Evolutionary conservation across 2,329 filamentous ascomycete species (phyloP).

Genomic region (Xylaria arbuscula): DNA sequence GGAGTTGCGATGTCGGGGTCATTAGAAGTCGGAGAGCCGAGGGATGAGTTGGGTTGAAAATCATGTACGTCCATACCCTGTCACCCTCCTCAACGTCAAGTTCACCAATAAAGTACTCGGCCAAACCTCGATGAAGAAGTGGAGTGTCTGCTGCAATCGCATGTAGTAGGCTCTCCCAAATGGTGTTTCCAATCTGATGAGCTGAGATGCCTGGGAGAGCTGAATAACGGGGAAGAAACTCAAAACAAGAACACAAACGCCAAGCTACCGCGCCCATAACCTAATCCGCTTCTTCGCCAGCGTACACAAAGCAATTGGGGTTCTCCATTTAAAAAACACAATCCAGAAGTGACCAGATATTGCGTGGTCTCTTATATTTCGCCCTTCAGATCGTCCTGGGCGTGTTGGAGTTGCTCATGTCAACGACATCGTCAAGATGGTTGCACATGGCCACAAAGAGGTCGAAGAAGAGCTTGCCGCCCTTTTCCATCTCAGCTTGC

Average conservation of each 20-base stretch:
- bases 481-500: conserved; percentile 98
- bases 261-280: conserved; percentile 43
- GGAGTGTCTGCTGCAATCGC: conserved; percentile 54
- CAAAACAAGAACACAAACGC: conserved; percentile 50
- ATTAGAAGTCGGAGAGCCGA: conserved; percentile 48
- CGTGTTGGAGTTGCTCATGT: conserved; percentile 76
- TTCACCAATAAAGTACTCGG: conserved; percentile 58
- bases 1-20: conserved; percentile 47
- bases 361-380: conserved; percentile 22
- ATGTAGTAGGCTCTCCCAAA: conserved; percentile 58
- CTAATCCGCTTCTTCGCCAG: conserved; percentile 44
- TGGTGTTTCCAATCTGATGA: conserved; percentile 65
- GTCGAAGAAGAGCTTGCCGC: conserved; percentile 96
- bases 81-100: conserved; percentile 49
- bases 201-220: conserved; percentile 48
- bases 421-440: conserved; percentile 95
- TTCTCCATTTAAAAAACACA: conserved; percentile 41
- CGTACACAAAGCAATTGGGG: conserved; percentile 27
- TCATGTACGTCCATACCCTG: conserved; percentile 53
- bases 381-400: conserved; percentile 66
- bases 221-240: conserved; percentile 55
- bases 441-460: conserved; percentile 98
- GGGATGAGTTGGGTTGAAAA: conserved; percentile 35
- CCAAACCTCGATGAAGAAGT: conserved; percentile 63
- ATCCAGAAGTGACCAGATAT: conserved; percentile 34